A percentile compares a stretch with the other conserved stretches of the same genome.
Evolutionary conservation across 2,329 filamentous ascomycete genomes (phyloP).

Genomic region (Epicoccum nigrum): DNA sequence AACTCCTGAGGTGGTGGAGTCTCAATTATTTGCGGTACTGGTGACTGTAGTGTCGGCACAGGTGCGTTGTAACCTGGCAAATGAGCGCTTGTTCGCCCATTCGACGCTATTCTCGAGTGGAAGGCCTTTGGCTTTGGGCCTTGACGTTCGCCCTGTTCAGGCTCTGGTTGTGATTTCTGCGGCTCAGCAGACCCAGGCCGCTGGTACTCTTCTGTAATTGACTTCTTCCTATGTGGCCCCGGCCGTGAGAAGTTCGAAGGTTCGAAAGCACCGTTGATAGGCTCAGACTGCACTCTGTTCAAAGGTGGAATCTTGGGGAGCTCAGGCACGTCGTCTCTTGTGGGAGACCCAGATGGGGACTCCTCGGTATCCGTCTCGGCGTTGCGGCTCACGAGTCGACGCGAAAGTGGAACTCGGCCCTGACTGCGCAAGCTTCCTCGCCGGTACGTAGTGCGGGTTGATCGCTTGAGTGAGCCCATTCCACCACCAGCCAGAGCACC

Average conservation of each 20-base stretch:
- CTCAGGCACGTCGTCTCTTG: constrained; percentile 49
- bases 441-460: constrained; percentile 89
- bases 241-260: constrained; percentile 65
- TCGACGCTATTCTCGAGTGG: constrained; percentile 62
- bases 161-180: constrained; percentile 23
- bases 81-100: constrained; percentile 61
- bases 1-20: constrained; percentile 57
- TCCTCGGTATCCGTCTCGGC: constrained; percentile 67
- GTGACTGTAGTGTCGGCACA: constrained; percentile 14
- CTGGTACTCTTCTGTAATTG: constrained; percentile 28
- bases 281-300: constrained; percentile 72
- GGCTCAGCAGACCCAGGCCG: constrained; percentile 36
- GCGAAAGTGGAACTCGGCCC: constrained; percentile 76
- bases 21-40: constrained; percentile 68
- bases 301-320: constrained; percentile 54
- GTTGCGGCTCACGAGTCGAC: constrained; percentile 67
- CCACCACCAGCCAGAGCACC: constrained; percentile 72
- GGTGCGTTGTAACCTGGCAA: constrained; percentile 54
- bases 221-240: constrained; percentile 52
- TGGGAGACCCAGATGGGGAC: constrained; percentile 57
- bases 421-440: constrained; percentile 84
- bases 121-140: constrained; percentile 55
- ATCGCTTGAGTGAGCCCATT: constrained; percentile 80
- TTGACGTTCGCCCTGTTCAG: constrained; percentile 41
- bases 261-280: constrained; percentile 52